A percentile compares a stretch with the other conserved stretches of the same genome.
phyloP scores from a whole-genome alignment of 1,284 basidiomycete species.

The Pyrrhoderma lamaoense region DNA sequence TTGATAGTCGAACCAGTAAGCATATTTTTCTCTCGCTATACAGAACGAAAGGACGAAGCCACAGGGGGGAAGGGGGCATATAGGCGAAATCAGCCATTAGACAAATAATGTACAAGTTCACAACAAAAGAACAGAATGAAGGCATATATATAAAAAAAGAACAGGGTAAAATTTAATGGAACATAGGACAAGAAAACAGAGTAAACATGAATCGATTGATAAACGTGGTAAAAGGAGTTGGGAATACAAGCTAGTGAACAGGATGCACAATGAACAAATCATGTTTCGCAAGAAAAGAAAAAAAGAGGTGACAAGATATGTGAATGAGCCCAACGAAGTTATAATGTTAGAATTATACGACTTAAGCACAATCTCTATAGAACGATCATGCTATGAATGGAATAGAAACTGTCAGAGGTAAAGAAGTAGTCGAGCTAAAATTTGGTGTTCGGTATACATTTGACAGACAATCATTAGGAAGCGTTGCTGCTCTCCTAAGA shows the following conservation, averaged over 20 bases:
- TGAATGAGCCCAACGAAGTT: not conserved
- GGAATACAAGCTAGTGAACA: slow-evolving; percentile 10
- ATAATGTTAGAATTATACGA: not conserved
- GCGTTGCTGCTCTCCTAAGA: slow-evolving; percentile 12
- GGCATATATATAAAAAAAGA: too few relatives aligned
- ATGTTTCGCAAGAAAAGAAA: slow-evolving; percentile 9
- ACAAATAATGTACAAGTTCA: not conserved
- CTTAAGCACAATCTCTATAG: too few relatives aligned
- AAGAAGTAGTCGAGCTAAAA: not conserved
- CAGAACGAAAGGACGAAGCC: not conserved
- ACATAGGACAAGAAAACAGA: not conserved
- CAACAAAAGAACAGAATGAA: too few relatives aligned
- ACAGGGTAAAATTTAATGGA: not conserved
- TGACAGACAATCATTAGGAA: not conserved
- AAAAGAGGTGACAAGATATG: not conserved
- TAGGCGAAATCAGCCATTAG: not conserved
- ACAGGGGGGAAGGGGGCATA: not conserved
- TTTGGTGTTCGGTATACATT: slow-evolving; percentile 2
- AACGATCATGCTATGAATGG: too few relatives aligned
- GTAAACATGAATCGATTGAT: not conserved
- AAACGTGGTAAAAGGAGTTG: not conserved
- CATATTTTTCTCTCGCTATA: not conserved
- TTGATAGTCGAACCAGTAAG: too few relatives aligned
- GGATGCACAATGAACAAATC: not conserved
- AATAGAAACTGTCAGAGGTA: not conserved